These are phyloP conservation scores for Aeschynomene evenia DNA, from an alignment of 306 rosid genomes.

Conservation along the genomic window DNA sequence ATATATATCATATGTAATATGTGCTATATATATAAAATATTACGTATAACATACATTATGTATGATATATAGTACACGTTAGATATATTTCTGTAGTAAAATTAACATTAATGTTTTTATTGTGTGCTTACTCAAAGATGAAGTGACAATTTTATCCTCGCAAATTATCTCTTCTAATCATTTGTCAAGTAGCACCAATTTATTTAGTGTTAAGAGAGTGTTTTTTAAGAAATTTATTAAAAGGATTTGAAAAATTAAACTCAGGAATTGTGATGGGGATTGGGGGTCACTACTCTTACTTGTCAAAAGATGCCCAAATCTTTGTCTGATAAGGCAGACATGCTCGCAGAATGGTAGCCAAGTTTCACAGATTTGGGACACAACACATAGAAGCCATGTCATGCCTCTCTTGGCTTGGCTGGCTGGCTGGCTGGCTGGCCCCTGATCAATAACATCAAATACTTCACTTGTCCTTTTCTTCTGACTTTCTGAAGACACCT, in stretches of 20 bases:
- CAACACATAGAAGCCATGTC: slow-evolving; percentile 43
- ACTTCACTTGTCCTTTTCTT: slow-evolving; percentile 62
- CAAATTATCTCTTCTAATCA: too few species aligned
- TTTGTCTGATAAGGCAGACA: slow-evolving; percentile 67
- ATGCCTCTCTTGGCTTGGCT: neutral
- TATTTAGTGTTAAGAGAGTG: neutral
- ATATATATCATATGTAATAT: too few species aligned
- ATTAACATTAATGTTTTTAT: too few species aligned
- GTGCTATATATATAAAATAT: too few species aligned
- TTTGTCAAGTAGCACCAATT: slow-evolving; percentile 17
- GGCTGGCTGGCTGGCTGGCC: too few species aligned
- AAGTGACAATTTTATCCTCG: too few species aligned
- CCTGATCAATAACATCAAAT: slow-evolving; percentile 40
- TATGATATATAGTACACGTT: too few species aligned
- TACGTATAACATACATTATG: too few species aligned
- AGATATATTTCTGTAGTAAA: too few species aligned
- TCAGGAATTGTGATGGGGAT: slow-evolving; percentile 23
- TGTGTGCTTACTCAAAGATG: too few species aligned
- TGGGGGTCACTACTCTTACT: slow-evolving; percentile 40
- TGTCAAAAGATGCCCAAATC: slow-evolving; percentile 81
- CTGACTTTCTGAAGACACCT: slow-evolving; percentile 44
- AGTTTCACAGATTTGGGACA: slow-evolving; percentile 60
- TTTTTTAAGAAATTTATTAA: neutral
- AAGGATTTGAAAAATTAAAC: neutral
- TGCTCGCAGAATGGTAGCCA: slow-evolving; percentile 55